Base-by-base conservation (phyloP, 2,329 filamentous ascomycete genomes). In the Clarireedia paspali region DNA sequence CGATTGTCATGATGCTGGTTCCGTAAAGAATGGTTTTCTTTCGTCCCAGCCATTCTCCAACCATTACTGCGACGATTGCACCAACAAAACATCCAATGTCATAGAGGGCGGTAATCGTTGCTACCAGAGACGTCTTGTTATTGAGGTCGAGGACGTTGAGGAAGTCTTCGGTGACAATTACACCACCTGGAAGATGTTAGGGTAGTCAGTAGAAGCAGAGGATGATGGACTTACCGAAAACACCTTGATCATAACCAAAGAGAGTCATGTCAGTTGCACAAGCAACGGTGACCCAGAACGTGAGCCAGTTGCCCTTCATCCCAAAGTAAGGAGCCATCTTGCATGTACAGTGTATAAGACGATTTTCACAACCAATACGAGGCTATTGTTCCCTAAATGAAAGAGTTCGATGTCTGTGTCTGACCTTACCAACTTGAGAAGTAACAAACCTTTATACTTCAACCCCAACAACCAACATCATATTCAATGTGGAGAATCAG, bases 271-370 rank as follows among this genome's bases (percentile, higher is more conserved):
- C 75, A 3, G 74, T 77, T 27, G 72, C 72, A 63, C 74, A 76
- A 55, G 72, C 73, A 42, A 75, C 68, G 14, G 66, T 78, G n/a
- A 80, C 71, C 78, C 78, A 81, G 59, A 81, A 78, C 15, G 77
- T 79, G 39, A 81, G 72, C 77, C 76, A 79, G 71, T 72, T 73
- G 58, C 77, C 77, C n/a, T 71, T 76, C 46, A 78, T 62, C 51
- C 78, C 77, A 67, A 80, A 80, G 61, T 78, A 81, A 50, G 54
- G 54, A 6, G 48, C 54, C 48, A 56, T 56, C 5, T 52, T 42
- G 34, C 38, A 15, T 26, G 7, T 14, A 38, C 9, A 27, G 15
- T 27, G 26, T 34, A 38, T n/a, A 50, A 52, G 42, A 20, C 2
- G 12, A 6, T 15, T 20, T 56, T 46, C 42, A 56, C 42, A 23